These are phyloP conservation scores for Cyclocybe cylindracea DNA, from an alignment of 768 basidiomycete genomes.

Conservation along the genomic window DNA sequence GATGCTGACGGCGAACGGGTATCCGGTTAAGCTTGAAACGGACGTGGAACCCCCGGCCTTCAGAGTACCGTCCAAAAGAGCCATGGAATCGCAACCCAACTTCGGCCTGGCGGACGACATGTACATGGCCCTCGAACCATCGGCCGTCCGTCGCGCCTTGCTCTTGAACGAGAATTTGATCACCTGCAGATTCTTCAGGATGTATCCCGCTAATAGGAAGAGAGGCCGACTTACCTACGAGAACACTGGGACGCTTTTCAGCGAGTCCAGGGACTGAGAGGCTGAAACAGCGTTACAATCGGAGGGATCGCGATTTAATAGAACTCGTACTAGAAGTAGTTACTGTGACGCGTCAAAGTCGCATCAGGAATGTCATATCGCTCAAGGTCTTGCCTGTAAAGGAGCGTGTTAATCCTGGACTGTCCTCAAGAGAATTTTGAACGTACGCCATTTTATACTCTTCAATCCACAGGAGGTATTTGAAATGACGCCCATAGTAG, in stretches of 20 bases:
- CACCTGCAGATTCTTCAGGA: conserved; percentile 34
- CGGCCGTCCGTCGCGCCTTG: conserved; percentile 36
- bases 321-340: conserved; percentile 36
- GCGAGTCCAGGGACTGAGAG: conserved; percentile 45
- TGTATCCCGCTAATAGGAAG: not conserved
- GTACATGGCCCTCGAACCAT: conserved; percentile 64
- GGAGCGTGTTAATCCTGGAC: too few relatives aligned
- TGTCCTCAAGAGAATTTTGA: too few relatives aligned
- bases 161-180: conserved; percentile 52
- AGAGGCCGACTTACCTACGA: conserved; percentile 43
- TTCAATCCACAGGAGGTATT: conserved; percentile 57
- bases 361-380: conserved; percentile 36
- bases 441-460: conserved; percentile 44
- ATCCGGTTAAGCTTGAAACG: conserved; percentile 60
- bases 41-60: conserved; percentile 44
- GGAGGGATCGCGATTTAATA: too few relatives aligned
- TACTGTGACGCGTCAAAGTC: conserved; percentile 26
- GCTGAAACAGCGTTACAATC: conserved; percentile 11
- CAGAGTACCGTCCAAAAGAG: conserved; percentile 38
- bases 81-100: conserved; percentile 52
- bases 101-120: conserved; percentile 46
- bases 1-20: conserved; percentile 59
- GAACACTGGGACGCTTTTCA: conserved; percentile 58
- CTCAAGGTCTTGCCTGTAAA: conserved; percentile 39
- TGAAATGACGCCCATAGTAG: conserved; percentile 49